These are phyloP conservation scores for Podaxis sp. DNA, from an alignment of 768 basidiomycete species.

Conservation along the genomic window DNA sequence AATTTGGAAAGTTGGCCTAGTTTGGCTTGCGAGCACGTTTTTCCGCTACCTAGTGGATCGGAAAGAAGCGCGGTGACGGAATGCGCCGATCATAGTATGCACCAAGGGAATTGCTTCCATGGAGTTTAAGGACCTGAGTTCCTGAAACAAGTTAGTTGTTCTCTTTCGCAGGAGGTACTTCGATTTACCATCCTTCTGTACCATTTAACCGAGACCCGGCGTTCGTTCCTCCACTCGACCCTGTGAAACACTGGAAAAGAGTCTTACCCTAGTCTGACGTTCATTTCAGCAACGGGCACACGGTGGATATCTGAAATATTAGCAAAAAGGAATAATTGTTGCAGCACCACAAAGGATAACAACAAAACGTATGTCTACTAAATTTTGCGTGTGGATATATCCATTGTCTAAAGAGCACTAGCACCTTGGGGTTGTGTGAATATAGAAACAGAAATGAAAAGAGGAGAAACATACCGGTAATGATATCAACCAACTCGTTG, in stretches of 20 bases:
- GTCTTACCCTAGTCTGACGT: background rate
- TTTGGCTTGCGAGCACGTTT: background rate
- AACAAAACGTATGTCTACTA: constrained; percentile 13
- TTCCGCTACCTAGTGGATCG: background rate
- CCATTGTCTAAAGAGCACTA: constrained; percentile 36
- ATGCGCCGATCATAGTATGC: background rate
- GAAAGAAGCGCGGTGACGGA: background rate
- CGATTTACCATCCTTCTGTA: background rate
- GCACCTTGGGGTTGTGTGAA: constrained; percentile 31
- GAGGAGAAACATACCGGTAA: constrained; percentile 63
- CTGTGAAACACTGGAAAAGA: background rate
- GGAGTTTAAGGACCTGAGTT: background rate
- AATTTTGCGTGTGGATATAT: constrained; percentile 3
- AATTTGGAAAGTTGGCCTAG: background rate
- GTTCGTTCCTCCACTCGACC: background rate
- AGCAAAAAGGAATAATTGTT: constrained; percentile 6
- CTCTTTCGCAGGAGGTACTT: background rate
- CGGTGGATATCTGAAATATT: constrained; percentile 17
- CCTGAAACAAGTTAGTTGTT: background rate
- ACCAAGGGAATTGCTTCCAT: background rate
- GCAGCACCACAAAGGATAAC: constrained; percentile 1
- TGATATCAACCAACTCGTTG: constrained; percentile 91
- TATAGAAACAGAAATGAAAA: background rate
- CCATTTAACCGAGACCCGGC: background rate
- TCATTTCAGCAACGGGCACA: background rate